These are phyloP conservation scores for Phytophthora podocarpi DNA, from an alignment of 352 stramenopile genomes.

Conservation along the genomic window DNA sequence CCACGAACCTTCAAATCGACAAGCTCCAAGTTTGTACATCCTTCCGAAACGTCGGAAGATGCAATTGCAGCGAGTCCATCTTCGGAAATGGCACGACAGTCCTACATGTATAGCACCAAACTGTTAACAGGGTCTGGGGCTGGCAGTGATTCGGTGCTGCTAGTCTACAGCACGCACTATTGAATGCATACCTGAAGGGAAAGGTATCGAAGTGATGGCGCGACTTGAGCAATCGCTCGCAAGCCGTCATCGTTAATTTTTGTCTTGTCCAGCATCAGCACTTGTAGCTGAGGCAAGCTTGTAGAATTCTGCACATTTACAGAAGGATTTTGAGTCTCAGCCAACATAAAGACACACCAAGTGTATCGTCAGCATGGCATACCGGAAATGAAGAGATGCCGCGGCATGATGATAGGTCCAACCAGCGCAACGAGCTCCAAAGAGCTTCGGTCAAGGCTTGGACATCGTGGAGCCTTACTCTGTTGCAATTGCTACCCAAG, in stretches of 20 bases:
- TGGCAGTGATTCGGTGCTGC: no score
- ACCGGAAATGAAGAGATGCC: constrained; percentile 54
- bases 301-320: constrained; percentile 25
- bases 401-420: constrained; percentile 62
- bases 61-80: constrained; percentile 46
- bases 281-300: constrained; percentile 47
- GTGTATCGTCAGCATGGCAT: neutral
- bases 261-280: constrained; percentile 71
- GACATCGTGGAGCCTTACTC: constrained; percentile 39
- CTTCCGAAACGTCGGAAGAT: constrained; percentile 16
- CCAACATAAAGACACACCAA: neutral
- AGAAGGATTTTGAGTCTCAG: neutral
- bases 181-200: constrained; percentile 57
- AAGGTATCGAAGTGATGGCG: constrained; percentile 56
- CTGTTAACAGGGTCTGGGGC: neutral
- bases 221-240: constrained; percentile 34
- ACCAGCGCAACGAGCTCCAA: constrained; percentile 39
- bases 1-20: constrained; percentile 66
- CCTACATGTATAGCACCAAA: constrained; percentile 25
- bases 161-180: neutral
- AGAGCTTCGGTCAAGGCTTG: constrained; percentile 35
- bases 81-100: constrained; percentile 61
- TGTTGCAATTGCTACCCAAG: constrained; percentile 36
- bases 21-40: constrained; percentile 48
- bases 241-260: constrained; percentile 53